Evolutionary conservation across 768 basidiomycete species (phyloP), one percentile per base, ranked within the genome.

Genomic region (Hortiboletus flavorubellus): DNA sequence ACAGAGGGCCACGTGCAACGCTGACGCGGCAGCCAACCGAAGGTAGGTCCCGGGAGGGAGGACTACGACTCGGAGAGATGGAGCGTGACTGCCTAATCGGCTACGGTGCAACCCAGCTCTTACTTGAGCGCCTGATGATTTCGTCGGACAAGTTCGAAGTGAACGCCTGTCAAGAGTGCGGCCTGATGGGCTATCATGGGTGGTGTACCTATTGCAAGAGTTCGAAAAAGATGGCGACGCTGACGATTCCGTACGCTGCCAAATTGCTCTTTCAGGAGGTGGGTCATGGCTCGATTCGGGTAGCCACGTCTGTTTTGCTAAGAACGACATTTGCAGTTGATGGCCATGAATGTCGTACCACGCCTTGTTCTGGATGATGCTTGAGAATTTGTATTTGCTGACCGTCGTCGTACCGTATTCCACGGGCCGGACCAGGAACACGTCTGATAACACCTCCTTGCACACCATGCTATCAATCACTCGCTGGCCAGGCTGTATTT

Each of bases 151-250:
- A 92, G 65, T 99, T 98, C 67, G 92, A 97, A 71, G 92, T 97
- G 49, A 91, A 96, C 64, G 95, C 95, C 12, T 99, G 97, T 68
- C 82, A 93, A 63, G 83, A 87, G 54, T 99, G 97, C 70, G 97
- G 97, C 8, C 74, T 98, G 61, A 87, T 98, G 82, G 97, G 95
- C 4, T 91, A 92, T 69, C 86, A 89, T 65, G 91, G 92, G 54
- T 98, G 94, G 93, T 98, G 95, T 71, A 83, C 91, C n/a, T 93
- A 92, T 65, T 98, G 96, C 84, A 96, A 97, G 77, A 93, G 89
- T 64, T 94, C 93, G 44, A 97, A 98, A 75, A 87, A 89, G 68
- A 91, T 99, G 83, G 91, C 93, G 43, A 91, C 93, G 66, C 77
- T 99, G 59, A 95, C 91, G 16, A 93, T 99, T 51, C 96, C 96